Evolutionary conservation across 345 rosid species (phyloP), one percentile per base, ranked within the genome.

Genomic region (Reutealis trisperma): DNA sequence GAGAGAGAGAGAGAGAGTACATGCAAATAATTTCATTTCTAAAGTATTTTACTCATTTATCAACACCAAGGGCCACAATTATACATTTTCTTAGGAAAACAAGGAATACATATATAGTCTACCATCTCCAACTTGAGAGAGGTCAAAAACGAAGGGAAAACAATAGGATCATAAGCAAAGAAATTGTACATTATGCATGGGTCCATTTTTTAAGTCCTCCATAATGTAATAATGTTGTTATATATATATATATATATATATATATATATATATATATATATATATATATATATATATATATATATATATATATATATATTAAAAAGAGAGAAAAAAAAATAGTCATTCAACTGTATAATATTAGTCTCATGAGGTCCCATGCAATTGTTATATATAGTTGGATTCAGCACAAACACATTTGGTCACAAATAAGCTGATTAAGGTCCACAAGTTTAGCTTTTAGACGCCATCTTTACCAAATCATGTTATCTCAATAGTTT

Each of bases 331-430:
- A 60, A 19, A 37, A 37, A 37, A 57, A 34, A 13, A 57, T 44
- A 70, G 74, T 70, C 3, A 10, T 32, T 34, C 5, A 37, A 2
- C 41, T 4, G 41, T 34, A n/a, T 52, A 19, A 3, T 16, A 5
- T 70, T 12, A 34, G 63, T 71, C 37, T 57, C 21, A 13, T 55
- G 6, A 55, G 74, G 74, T 71, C 74, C 74, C 63, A 57, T 37
- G 37, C 34, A 49, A 24, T 66, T 9, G 42, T 24, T 55, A 37
- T 14, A 51, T 57, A 11, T 5, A 18, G n/a, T 18, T 15, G 22
- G 52, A 25, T 19, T 27, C 37, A 54, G 45, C 30, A 10, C 45
- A 41, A n/a, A 32, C 32, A 70, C 27, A 62, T 5, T 30, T 6
- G 12, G 21, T 62, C 66, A 62, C 41, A 62, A 27, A 62, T 25